Conservation (phyloP, 2,329 filamentous ascomycete species). For the Penicillium aurantiogriseum region DNA sequence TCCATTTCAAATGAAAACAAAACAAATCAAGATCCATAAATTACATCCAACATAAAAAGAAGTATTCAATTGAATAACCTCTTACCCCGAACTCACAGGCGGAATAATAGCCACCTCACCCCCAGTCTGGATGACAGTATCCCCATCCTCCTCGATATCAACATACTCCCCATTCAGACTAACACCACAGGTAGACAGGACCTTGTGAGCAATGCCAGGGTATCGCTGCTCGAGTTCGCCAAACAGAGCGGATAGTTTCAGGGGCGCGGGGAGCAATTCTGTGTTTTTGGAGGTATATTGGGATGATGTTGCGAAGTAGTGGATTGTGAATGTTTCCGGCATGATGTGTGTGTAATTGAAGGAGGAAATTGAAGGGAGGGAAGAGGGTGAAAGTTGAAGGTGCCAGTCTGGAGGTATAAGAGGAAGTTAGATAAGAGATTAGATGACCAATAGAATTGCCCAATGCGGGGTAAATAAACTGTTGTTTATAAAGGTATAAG, state of each 20-base stretch:
- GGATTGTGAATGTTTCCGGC: slow-evolving; percentile 40
- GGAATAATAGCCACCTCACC: slow-evolving; percentile 50
- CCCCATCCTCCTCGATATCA: slow-evolving; percentile 32
- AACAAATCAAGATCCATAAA: slow-evolving; percentile 12
- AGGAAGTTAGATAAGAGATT: not conserved
- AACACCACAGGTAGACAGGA: slow-evolving; percentile 42
- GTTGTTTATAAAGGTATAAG: too few species aligned
- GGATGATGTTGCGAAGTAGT: slow-evolving; percentile 48
- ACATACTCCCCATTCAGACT: slow-evolving; percentile 48
- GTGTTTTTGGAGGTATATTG: slow-evolving; percentile 42
- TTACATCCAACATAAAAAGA: not conserved
- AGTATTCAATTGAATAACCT: not conserved
- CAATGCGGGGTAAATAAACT: not conserved
- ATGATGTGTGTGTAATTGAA: slow-evolving; percentile 1
- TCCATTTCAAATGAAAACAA: not conserved
- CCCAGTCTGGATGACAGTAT: slow-evolving; percentile 34
- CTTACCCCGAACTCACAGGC: slow-evolving; percentile 48
- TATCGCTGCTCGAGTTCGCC: slow-evolving; percentile 40
- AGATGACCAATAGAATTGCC: not conserved
- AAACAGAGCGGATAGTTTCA: slow-evolving; percentile 40
- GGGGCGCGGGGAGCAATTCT: slow-evolving; percentile 43
- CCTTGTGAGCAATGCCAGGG: slow-evolving; percentile 41
- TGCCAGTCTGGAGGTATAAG: too few species aligned
- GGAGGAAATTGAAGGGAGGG: not conserved
- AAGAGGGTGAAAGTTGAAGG: not conserved